These are phyloP conservation scores for Irpex sp. DNA, from an alignment of 1,284 basidiomycete genomes.

Conservation along the genomic window DNA sequence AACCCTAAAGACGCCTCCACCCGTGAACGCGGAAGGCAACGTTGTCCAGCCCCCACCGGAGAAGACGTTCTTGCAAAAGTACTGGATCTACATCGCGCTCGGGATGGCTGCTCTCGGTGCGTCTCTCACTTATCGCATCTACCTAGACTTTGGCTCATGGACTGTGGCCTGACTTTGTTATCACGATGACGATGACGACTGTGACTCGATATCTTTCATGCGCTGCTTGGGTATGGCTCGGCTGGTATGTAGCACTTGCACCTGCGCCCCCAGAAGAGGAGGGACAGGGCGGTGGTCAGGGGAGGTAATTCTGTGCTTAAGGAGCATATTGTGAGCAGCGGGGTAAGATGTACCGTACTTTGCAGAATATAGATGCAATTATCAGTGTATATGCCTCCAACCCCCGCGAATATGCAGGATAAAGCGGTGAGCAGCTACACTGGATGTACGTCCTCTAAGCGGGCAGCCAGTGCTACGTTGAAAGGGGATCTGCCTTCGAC, in stretches of 20 bases:
- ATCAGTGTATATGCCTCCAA: too few species aligned
- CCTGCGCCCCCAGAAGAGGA: background rate
- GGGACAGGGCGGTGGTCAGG: background rate
- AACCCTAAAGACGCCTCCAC: conserved; percentile 61
- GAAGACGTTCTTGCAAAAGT: conserved; percentile 83
- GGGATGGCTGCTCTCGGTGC: conserved; percentile 56
- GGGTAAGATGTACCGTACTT: too few species aligned
- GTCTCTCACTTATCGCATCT: conserved; percentile 24
- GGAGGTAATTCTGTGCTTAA: background rate
- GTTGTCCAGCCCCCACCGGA: conserved; percentile 54
- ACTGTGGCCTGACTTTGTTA: background rate
- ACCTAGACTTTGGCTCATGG: background rate
- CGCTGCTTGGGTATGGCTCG: too few species aligned
- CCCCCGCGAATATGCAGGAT: too few species aligned
- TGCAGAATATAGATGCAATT: too few species aligned
- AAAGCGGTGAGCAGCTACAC: too few species aligned
- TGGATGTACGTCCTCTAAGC: too few species aligned
- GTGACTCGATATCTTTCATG: too few species aligned
- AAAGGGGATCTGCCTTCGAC: too few species aligned
- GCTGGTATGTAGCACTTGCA: background rate
- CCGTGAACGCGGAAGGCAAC: conserved; percentile 62
- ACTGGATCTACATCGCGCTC: conserved; percentile 80
- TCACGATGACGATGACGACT: background rate
- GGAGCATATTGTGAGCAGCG: background rate
- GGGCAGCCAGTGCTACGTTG: too few species aligned